Evolutionary conservation across 495 filamentous ascomycete species (phyloP), one percentile per base, ranked within the genome.

Genomic region (Daldinia bambusicola): DNA sequence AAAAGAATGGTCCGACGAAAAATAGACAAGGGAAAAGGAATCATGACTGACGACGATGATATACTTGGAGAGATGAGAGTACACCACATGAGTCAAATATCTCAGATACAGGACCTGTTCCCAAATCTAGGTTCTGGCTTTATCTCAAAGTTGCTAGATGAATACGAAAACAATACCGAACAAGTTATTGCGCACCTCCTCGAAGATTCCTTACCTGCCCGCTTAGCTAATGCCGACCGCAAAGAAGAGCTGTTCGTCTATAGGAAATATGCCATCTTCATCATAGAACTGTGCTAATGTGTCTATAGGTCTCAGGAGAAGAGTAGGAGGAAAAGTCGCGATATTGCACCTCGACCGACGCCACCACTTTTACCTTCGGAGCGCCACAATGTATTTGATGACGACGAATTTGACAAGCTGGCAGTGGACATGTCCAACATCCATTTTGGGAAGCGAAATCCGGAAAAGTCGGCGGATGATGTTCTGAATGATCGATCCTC

Each of bases 21-120:
- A 45, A 77, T 83, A 53, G 83, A 86, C 67, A 98, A 97, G 77
- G 93, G 93, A 31, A 95, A 95, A 80, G 84, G 78, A 6, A 77
- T 81, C 58, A 83, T 81, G 55, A 75, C 75, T 7, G 76, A 80
- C 43, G 84, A 85, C 40, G 80, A 81, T 60, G 80, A 78, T 38
- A 74, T 73, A 26, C 77, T 63, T 66, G 83, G 83, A 9, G 85
- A 90, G 16, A 81, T 95, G 12, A 92, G 93, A 75, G 80, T 93
- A 48, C 93, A 97, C 80, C 89, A 86, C 31, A 90, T 95, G 88
- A 93, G 89, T 73, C 87, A 94, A 31, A 87, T 98, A 55, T 90
- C 89, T 6, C 92, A 95, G 79, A 84, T 99, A 40, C 93, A 97
- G 75, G 95, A 99, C 73, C 83, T 99, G 26, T 98, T 99, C 79